Base-by-base conservation (phyloP, 1,139 yeast species). In the Zygoascus sp. region DNA sequence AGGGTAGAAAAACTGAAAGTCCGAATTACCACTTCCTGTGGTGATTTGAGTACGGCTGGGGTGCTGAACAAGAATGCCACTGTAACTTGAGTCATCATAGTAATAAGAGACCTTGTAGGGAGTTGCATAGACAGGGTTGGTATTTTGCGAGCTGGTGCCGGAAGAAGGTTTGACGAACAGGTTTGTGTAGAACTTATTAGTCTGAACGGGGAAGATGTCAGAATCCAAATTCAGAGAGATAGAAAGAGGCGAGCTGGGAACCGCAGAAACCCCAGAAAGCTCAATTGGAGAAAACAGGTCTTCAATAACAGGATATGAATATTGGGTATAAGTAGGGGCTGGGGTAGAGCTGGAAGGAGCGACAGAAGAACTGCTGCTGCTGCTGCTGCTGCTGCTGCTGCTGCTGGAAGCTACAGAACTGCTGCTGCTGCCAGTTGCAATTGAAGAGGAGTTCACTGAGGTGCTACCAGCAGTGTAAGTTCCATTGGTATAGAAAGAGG, bases 211-310 rank as follows among this genome's bases (percentile, higher is more conserved):
- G 8, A 10, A 10, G 8, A 10, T n/a, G n/a, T 7, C 8, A 25
- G 3, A 10, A 3, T 4, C 8, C 3, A 3, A 25, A n/a, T 25
- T 4, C 9, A 25, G n/a, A n/a, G 7, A 3, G 9, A 10, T 6
- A 4, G 6, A 25, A 25, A 25, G n/a, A 25, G 28, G 9, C n/a
- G n/a, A 10, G 7, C n/a, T 25, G 28, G 28, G 77, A 75, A 53
- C 80, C 80, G 11, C 28, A 10, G 28, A n/a, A 7, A 61, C 53
- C 49, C 74, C 62, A 1, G 58, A 60, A 45, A 82, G 68, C 1
- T 57, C 63, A 23, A 73, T 56, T 22, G 74, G 71, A 25, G 75
- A 76, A 6, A 25, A 25, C 3, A 25, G 28, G n/a, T 25, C 28
- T 25, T 10, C 3, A 6, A 25, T n/a, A 3, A 2, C 7, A 6